These are phyloP conservation scores for Salix brachista DNA, from an alignment of 345 rosid species.

Conservation along the genomic window DNA sequence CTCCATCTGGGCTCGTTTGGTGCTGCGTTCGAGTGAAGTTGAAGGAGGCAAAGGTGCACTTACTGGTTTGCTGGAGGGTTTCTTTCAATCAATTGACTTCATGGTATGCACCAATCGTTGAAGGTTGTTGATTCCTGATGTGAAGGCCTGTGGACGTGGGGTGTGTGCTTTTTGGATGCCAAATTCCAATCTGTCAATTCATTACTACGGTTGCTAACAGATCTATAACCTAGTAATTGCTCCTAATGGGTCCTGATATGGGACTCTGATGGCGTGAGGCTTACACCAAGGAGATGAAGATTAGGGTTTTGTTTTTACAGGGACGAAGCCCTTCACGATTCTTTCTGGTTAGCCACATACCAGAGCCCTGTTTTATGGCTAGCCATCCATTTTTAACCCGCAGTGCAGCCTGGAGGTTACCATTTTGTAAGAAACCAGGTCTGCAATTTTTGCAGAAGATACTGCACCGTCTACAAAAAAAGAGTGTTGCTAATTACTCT, in stretches of 20 bases:
- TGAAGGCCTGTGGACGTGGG: background rate
- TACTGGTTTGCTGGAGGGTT: slow-evolving; percentile 21
- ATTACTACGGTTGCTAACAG: background rate
- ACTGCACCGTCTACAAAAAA: background rate
- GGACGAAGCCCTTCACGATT: too few relatives aligned
- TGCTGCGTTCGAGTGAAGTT: slow-evolving; percentile 24
- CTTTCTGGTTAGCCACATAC: too few relatives aligned
- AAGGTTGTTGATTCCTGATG: background rate
- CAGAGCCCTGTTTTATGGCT: too few relatives aligned
- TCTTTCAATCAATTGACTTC: slow-evolving; percentile 25
- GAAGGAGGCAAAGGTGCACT: slow-evolving; percentile 23
- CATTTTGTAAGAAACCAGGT: background rate
- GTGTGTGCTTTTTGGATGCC: background rate
- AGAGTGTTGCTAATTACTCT: background rate
- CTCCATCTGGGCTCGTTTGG: slow-evolving; percentile 20
- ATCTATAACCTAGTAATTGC: background rate
- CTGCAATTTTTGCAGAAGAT: background rate
- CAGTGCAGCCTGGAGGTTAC: background rate
- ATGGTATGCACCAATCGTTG: background rate
- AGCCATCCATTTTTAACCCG: too few relatives aligned
- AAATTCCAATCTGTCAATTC: background rate
- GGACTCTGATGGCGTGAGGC: too few relatives aligned
- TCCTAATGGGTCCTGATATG: too few relatives aligned
- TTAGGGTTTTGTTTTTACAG: too few relatives aligned
- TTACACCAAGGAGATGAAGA: too few relatives aligned